Conservation (phyloP, 2,329 filamentous ascomycete species). For the Fusarium dimerum region DNA sequence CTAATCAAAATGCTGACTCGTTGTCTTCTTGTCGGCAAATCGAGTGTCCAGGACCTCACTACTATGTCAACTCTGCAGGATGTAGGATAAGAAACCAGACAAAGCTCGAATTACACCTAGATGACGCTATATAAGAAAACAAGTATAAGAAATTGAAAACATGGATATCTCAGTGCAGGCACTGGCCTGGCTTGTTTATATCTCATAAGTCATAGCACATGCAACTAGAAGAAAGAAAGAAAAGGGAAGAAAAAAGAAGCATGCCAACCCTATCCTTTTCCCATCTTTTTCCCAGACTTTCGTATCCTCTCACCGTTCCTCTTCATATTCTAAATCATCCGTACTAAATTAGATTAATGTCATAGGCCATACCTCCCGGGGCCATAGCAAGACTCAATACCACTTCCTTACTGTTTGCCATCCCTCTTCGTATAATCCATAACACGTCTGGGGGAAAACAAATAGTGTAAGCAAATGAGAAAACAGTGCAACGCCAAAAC, state of each 20-base stretch:
- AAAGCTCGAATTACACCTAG: background rate
- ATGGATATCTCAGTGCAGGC: slow-evolving; percentile 29
- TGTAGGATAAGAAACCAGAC: background rate
- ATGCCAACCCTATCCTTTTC: slow-evolving; percentile 17
- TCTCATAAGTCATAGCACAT: slow-evolving; percentile 32
- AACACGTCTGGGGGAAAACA: background rate
- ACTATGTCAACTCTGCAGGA: no score
- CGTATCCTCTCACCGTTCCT: slow-evolving; percentile 11
- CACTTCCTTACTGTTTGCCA: no score
- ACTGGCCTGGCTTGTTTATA: slow-evolving; percentile 27
- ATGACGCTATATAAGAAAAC: background rate
- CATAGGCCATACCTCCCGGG: no score
- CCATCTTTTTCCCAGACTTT: slow-evolving; percentile 5
- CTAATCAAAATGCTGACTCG: no score
- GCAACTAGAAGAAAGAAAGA: slow-evolving; percentile 18
- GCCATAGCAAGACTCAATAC: no score
- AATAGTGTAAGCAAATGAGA: background rate
- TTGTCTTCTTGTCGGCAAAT: no score
- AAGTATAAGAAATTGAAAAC: slow-evolving; percentile 14
- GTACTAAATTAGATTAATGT: background rate
- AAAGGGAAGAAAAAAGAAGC: slow-evolving; percentile 11
- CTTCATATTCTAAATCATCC: background rate
- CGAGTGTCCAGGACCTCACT: no score
- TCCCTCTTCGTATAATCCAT: background rate
- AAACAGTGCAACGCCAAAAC: slow-evolving; percentile 8